Evolutionary conservation across 2,329 filamentous ascomycete species (phyloP), one percentile per base, ranked within the genome.

Genomic region (Xylaria sp.): DNA sequence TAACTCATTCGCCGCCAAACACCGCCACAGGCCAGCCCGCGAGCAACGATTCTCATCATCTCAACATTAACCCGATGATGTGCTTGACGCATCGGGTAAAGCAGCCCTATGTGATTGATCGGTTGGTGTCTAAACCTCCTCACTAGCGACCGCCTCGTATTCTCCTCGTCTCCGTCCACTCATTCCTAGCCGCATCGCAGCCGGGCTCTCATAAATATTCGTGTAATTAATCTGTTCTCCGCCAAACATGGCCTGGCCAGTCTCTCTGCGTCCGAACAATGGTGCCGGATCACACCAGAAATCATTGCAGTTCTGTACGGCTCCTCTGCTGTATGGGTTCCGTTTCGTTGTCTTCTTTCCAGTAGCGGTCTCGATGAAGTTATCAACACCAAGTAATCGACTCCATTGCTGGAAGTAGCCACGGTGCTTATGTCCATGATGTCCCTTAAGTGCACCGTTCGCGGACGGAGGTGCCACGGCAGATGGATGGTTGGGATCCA

Each of bases 261-360:
- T 88, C 68, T 90, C 85, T 59, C 88, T 83, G 67, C 81, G 84
- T 9, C 88, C 86, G 72, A 96, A 93, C 16, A 96, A 74, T 0
- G 93, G 89, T 1, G 90, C 87, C 1, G 90, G 86, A 71, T 97
- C 94, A 69, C 90, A 93, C 91, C 92, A 97, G 73, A 99, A 99
- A 74, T 99, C 95, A 66, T 85, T 88, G 75, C 94, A 99, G 72
- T 99, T 99, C 60, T 87, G 83, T n/a, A 95, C 68, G 46, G 91
- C 80, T 6, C 94, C 94, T 37, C 86, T 82, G 59, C 87, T 93
- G 74, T 93, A 99, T 0, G 92, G 92, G 72, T 97, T 99, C 65
- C 80, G 80, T 71, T 82, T 79, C 64, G 81, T 76, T 66, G 78
- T 80, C 75, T 79, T 78, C 71, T 80, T 77, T 52, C 66, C 93